phyloP scores from a whole-genome alignment of 208 protist species.

The Wallacemonas collosoma region DNA sequence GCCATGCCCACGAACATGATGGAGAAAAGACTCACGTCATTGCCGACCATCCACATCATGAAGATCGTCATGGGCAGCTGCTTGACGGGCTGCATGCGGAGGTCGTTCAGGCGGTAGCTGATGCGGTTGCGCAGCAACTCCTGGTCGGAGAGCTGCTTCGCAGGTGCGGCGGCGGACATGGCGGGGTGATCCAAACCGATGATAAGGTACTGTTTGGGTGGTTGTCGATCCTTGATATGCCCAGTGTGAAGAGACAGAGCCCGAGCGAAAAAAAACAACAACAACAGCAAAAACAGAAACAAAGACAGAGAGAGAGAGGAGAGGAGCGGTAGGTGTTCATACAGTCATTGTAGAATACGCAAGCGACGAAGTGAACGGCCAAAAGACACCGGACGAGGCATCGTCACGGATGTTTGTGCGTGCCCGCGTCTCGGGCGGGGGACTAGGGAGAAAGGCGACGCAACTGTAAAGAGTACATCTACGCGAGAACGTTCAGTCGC shows the following conservation, averaged over 20 bases:
- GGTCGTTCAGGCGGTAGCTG: slow-evolving; percentile 61
- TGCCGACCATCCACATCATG: slow-evolving; percentile 91
- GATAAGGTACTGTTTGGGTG: slow-evolving; percentile 10
- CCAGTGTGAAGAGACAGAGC: not conserved
- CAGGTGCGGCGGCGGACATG: slow-evolving; percentile 11
- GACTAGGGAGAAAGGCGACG: too few relatives aligned
- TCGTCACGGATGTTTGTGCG: too few relatives aligned
- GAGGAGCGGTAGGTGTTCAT: too few relatives aligned
- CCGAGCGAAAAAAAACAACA: not conserved
- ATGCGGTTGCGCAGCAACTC: slow-evolving; percentile 54
- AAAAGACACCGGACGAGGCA: too few relatives aligned
- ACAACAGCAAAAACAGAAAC: slow-evolving; percentile 1
- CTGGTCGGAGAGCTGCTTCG: slow-evolving; percentile 44
- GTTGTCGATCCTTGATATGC: not conserved
- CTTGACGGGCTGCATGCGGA: slow-evolving; percentile 77
- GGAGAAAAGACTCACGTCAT: slow-evolving; percentile 87
- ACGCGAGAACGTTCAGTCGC: too few relatives aligned
- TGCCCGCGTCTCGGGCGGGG: too few relatives aligned
- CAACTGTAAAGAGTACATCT: too few relatives aligned
- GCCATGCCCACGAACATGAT: slow-evolving; percentile 92
- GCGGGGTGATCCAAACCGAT: not conserved
- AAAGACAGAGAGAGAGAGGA: not conserved
- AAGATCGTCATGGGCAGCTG: slow-evolving; percentile 84
- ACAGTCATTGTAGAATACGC: too few relatives aligned
- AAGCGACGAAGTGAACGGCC: too few relatives aligned